Evolutionary conservation across 768 basidiomycete genomes (phyloP).

Genomic region (Galerina marginata): DNA sequence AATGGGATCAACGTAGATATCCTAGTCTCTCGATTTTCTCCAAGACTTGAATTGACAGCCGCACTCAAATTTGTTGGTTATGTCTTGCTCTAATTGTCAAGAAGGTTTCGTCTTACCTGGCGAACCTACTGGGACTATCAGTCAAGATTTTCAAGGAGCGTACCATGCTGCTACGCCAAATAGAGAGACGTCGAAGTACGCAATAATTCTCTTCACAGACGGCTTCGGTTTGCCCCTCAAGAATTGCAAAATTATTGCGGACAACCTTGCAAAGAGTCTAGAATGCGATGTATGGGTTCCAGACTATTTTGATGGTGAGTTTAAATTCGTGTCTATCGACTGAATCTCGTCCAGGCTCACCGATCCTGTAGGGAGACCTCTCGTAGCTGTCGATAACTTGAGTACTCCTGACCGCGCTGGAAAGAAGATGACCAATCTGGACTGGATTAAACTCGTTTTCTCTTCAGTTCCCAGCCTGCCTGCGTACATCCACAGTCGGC

Average conservation of each 20-base stretch:
- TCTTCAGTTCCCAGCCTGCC: constrained; percentile 35
- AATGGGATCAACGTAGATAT: no score
- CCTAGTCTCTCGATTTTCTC: no score
- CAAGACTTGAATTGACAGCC: neutral
- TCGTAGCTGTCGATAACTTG: constrained; percentile 30
- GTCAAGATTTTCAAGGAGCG: constrained; percentile 39
- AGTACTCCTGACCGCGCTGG: constrained; percentile 38
- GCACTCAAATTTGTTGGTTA: constrained; percentile 6
- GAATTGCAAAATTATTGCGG: constrained; percentile 60
- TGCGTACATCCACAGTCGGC: constrained; percentile 35
- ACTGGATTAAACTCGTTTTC: constrained; percentile 36
- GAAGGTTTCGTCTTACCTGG: constrained; percentile 50
- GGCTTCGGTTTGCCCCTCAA: constrained; percentile 56
- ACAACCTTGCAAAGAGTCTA: constrained; percentile 47
- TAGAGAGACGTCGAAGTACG: constrained; percentile 29
- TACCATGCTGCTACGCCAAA: constrained; percentile 44
- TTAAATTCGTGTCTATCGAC: neutral
- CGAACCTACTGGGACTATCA: constrained; percentile 46
- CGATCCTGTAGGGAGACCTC: constrained; percentile 33
- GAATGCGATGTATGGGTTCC: constrained; percentile 63
- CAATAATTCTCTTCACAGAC: constrained; percentile 56
- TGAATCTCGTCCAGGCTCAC: neutral
- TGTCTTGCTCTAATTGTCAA: constrained; percentile 49
- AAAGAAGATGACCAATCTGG: constrained; percentile 35
- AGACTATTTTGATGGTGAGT: constrained; percentile 54